phyloP scores from a whole-genome alignment of 129 eudicot genomes.

The Tagetes erecta region DNA sequence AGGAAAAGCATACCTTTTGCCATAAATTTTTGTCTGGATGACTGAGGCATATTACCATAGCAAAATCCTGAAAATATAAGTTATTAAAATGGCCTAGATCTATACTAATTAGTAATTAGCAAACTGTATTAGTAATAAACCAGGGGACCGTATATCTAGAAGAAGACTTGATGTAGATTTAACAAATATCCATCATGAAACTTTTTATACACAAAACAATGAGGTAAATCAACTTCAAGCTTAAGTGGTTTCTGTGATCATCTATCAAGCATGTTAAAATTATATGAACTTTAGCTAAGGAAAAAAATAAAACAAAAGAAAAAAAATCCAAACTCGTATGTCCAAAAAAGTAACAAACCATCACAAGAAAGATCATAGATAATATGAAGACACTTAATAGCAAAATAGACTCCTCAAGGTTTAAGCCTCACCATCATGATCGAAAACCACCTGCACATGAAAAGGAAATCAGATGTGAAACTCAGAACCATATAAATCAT shows the following conservation, averaged over 20 bases:
- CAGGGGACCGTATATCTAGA: constrained; percentile 20
- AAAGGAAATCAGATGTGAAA: constrained; percentile 25
- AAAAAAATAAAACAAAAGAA: background rate
- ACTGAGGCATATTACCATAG: constrained; percentile 66
- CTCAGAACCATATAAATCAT: constrained; percentile 16
- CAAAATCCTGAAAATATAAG: constrained; percentile 72
- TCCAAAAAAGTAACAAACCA: constrained; percentile 9
- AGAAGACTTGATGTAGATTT: constrained; percentile 6
- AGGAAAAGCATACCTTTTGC: constrained; percentile 79
- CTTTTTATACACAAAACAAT: constrained; percentile 14
- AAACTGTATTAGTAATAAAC: constrained; percentile 17
- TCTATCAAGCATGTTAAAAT: constrained; percentile 14
- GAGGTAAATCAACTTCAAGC: constrained; percentile 15
- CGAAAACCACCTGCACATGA: constrained; percentile 88
- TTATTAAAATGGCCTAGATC: constrained; percentile 41
- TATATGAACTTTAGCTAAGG: background rate
- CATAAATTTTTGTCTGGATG: constrained; percentile 72
- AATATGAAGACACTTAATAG: constrained; percentile 12
- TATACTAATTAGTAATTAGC: constrained; percentile 26
- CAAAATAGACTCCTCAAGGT: constrained; percentile 25
- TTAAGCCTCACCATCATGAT: constrained; percentile 80
- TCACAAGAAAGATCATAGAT: constrained; percentile 12
- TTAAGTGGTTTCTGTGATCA: constrained; percentile 8
- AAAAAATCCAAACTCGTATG: constrained; percentile 7
- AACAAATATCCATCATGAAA: constrained; percentile 18